A percentile compares a stretch with the other conserved stretches of the same genome.
Evolutionary conservation across 108 stramenopile species (phyloP).

Genomic region (Skeletonema tropicum): DNA sequence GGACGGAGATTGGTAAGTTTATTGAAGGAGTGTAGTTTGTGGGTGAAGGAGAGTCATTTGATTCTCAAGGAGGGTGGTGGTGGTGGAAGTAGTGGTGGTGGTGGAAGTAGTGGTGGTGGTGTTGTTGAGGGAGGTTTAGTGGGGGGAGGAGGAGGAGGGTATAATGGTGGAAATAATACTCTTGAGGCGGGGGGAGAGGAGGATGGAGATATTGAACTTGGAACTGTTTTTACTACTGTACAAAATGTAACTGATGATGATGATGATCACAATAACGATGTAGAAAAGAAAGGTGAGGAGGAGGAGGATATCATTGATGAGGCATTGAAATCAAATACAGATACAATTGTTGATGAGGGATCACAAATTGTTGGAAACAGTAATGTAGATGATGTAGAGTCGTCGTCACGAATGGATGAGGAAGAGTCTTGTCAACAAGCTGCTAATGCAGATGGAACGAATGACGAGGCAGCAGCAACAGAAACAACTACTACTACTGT

Average conservation of each 20-base stretch:
- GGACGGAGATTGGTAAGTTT: conserved; percentile 16
- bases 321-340: neutral
- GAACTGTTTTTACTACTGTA: neutral
- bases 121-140: neutral
- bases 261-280: neutral
- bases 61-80: conserved; percentile 9
- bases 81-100: neutral
- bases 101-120: neutral
- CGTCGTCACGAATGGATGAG: neutral
- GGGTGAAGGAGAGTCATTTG: conserved; percentile 28
- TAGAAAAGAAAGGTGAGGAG: neutral
- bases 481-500: neutral
- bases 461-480: neutral
- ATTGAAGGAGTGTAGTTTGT: conserved; percentile 26
- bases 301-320: neutral
- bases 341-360: neutral
- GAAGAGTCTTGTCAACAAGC: neutral
- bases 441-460: neutral
- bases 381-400: neutral
- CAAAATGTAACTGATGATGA: neutral
- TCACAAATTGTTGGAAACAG: neutral
- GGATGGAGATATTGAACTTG: neutral
- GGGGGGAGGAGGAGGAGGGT: no score
- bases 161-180: no score
- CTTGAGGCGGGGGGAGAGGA: neutral